A percentile compares a stretch with the other conserved stretches of the same genome.
Evolutionary conservation across 345 rosid genomes (phyloP).

Genomic region (Salix caprea): DNA sequence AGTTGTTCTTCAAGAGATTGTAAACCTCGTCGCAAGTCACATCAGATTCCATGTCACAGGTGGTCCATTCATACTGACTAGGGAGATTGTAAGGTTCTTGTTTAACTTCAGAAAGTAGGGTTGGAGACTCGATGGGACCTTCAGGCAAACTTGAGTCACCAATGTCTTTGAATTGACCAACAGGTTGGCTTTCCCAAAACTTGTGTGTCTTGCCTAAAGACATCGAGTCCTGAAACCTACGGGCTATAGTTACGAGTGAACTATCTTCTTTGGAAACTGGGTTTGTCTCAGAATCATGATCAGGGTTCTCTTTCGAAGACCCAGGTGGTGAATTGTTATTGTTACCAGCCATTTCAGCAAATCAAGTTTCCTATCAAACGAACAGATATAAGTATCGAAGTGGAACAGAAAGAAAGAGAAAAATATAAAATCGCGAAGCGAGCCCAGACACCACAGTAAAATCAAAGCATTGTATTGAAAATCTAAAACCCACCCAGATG

Average conservation of each 20-base stretch:
- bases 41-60: conserved; percentile 76
- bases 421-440: background rate
- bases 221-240: conserved; percentile 64
- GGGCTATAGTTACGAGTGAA: conserved; percentile 54
- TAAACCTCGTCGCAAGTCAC: conserved; percentile 74
- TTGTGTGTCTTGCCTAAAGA: conserved; percentile 54
- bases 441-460: background rate
- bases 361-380: background rate
- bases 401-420: background rate
- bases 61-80: conserved; percentile 68
- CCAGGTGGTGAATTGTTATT: conserved; percentile 37
- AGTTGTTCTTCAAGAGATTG: conserved; percentile 74
- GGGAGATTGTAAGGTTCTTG: conserved; percentile 95
- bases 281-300: conserved; percentile 41
- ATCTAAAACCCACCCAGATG: too few species aligned
- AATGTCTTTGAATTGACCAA: conserved; percentile 72
- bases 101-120: conserved; percentile 64
- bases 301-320: conserved; percentile 48
- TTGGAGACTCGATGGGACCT: conserved; percentile 71
- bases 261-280: conserved; percentile 36
- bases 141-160: conserved; percentile 70
- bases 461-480: background rate
- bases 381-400: background rate
- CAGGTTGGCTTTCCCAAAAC: conserved; percentile 96
- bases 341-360: conserved; percentile 52